Conservation (phyloP, 2,329 filamentous ascomycete genomes). For the Aspergillus sojae region DNA sequence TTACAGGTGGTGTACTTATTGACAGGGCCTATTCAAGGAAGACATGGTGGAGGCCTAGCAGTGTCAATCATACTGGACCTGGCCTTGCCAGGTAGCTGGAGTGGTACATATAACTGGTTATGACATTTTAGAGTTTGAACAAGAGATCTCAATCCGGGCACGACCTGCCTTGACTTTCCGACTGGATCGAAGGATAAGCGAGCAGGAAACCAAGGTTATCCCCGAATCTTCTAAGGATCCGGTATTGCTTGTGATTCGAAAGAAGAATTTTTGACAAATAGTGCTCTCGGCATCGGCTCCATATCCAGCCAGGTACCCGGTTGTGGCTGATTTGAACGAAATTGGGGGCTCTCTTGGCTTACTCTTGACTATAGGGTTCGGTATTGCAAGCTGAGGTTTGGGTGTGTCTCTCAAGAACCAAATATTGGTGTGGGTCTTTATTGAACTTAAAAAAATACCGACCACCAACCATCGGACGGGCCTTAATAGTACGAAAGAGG, state of each 20-base stretch:
- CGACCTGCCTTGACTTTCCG: not conserved
- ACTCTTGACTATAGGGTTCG: not conserved
- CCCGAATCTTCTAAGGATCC: not conserved
- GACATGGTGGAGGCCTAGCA: not conserved
- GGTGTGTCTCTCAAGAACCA: not conserved
- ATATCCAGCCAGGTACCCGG: not conserved
- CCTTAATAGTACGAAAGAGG: not conserved
- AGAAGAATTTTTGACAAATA: not conserved
- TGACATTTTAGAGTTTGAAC: not conserved
- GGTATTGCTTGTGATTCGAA: not conserved
- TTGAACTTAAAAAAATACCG: not conserved
- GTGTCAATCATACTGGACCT: not conserved
- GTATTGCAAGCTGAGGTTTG: slow-evolving; percentile 3
- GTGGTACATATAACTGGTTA: not conserved
- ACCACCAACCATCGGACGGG: not conserved
- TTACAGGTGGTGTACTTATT: not conserved
- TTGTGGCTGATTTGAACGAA: not conserved
- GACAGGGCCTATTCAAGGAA: not conserved
- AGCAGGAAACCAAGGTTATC: not conserved
- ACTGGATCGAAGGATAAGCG: not conserved
- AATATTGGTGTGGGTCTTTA: not conserved
- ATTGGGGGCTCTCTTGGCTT: not conserved
- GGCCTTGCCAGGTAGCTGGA: not conserved
- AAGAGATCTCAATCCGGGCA: not conserved
- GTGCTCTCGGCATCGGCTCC: not conserved